Evolutionary conservation across 345 rosid genomes (phyloP), one percentile per base, ranked within the genome.

Genomic region (Physaria fendleri): DNA sequence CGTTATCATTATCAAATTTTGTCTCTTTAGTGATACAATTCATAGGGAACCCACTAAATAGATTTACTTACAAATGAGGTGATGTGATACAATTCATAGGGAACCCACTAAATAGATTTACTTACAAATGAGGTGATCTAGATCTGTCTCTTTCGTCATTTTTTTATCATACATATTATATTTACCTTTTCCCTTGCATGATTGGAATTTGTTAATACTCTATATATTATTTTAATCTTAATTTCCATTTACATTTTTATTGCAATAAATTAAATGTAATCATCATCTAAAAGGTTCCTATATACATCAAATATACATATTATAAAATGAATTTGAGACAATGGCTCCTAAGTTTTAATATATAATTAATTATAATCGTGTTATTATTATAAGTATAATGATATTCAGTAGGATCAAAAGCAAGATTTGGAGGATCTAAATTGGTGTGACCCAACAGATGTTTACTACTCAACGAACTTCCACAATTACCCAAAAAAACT

Each of bases 341-440:
- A 32, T 32, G 61, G n/a, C n/a, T n/a, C n/a, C n/a, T n/a, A n/a
- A 7, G 62, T 38, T 24, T 64, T 32, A 53, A 40, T n/a, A 12
- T 41, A 22, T 24, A 4, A 13, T 38, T 53, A 23, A 17, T 39
- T 16, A 44, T 5, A 46, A 25, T 7, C n/a, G 11, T 47, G 23
- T 62, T n/a, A 40, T 33, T 20, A 32, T 14, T 47, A 41, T 40
- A 48, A 27, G 14, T 33, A 24, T 34, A 50, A 58, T 64, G 45
- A 28, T 51, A 42, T 58, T 58, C 4, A 63, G 57, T 52, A 37
- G 56, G 54, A 58, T 62, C 49, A 50, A 71, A 70, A 63, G 65
- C 62, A 64, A 71, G 70, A 71, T 65, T 65, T 59, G 51, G 71
- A 71, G 62, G 48, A 53, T 71, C 66, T 37, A 71, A 64, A 64